Percentiles rank a stretch among this genome's conserved stretches.
Evolutionary conservation across 305 asterid species (phyloP).

Genomic region (Solanum chacoense): DNA sequence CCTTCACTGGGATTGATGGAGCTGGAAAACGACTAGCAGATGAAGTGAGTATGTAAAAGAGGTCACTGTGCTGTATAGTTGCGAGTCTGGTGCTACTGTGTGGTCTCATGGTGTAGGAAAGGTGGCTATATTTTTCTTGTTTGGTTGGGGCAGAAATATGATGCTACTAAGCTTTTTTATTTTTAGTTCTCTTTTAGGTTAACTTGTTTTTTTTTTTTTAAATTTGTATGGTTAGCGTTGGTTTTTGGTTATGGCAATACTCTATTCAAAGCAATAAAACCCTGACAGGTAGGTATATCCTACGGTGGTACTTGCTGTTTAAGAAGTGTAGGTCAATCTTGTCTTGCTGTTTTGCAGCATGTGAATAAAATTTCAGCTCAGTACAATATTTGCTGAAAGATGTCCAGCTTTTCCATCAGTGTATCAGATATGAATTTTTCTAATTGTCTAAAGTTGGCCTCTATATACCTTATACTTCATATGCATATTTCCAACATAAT

Average conservation of each 20-base stretch:
- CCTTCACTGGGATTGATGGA: slow-evolving; percentile 85
- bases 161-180: background rate
- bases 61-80: background rate
- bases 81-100: background rate
- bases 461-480: background rate
- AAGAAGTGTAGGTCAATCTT: background rate
- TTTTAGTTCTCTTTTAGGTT: background rate
- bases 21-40: slow-evolving; percentile 94
- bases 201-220: background rate
- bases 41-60: slow-evolving; percentile 55
- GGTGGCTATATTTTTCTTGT: background rate
- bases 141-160: background rate
- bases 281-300: background rate
- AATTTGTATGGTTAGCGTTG: background rate
- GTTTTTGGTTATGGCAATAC: background rate
- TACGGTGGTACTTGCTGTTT: background rate
- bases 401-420: background rate
- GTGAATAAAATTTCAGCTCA: background rate
- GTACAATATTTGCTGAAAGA: background rate
- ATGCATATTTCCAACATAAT: background rate
- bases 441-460: background rate
- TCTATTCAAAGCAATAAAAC: background rate
- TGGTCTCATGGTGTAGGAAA: background rate
- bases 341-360: background rate
- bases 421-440: background rate